A percentile compares a stretch with the other conserved stretches of the same genome.
phyloP scores from a whole-genome alignment of 257 asterid genomes.

The Nicotiana noctiflora region DNA sequence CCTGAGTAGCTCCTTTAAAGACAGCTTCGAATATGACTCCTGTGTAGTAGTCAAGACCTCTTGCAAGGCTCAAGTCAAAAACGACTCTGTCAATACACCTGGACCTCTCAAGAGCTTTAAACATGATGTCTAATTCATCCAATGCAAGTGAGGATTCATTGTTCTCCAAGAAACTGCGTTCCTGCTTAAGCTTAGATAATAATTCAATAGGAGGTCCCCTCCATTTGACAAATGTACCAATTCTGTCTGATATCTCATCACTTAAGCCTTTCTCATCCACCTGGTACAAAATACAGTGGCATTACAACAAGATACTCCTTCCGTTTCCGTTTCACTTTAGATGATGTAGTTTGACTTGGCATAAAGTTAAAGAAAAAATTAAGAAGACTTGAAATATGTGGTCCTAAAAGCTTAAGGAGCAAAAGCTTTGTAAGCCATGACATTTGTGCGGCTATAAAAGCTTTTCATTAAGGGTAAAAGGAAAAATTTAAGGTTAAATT shows the following conservation, averaged over 20 bases:
- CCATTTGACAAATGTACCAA: constrained; percentile 72
- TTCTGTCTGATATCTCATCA: constrained; percentile 63
- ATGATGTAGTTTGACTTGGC: too few relatives aligned
- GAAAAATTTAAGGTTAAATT: too few relatives aligned
- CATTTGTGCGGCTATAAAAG: too few relatives aligned
- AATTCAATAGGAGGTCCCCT: constrained; percentile 84
- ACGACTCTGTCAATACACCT: constrained; percentile 63
- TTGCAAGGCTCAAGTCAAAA: constrained; percentile 96
- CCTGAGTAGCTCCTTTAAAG: constrained; percentile 86
- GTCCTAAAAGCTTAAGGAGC: too few relatives aligned
- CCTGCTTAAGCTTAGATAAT: constrained; percentile 48
- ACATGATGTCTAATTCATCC: constrained; percentile 74
- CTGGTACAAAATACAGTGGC: constrained; percentile 22
- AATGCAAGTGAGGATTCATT: constrained; percentile 61
- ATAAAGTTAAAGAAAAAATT: too few relatives aligned
- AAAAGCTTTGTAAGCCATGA: too few relatives aligned
- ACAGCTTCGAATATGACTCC: constrained; percentile 95
- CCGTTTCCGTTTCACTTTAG: too few relatives aligned
- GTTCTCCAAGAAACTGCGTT: constrained; percentile 64
- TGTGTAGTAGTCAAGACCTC: constrained; percentile 97
- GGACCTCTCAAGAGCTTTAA: constrained; percentile 61
- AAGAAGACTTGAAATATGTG: too few relatives aligned
- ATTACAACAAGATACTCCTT: not conserved
- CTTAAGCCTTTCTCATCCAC: constrained; percentile 89
- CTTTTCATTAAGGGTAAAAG: too few relatives aligned